Conservation (phyloP, 768 basidiomycete species). For the Agaricus blazei region DNA sequence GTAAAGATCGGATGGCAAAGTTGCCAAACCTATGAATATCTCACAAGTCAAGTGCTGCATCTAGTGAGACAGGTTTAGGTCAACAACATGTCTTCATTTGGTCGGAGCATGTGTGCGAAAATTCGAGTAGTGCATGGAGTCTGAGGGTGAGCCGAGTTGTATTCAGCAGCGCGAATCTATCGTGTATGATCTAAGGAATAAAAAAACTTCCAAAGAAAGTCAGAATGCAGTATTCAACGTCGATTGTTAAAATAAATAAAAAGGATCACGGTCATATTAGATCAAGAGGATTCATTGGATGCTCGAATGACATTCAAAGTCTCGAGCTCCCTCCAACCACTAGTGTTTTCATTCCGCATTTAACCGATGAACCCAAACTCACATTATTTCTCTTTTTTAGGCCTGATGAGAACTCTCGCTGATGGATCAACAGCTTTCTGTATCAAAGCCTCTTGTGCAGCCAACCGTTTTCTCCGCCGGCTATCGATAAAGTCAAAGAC, state of each 20-base stretch:
- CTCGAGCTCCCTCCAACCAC: constrained; percentile 69
- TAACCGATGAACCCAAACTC: constrained; percentile 19
- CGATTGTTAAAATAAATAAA: neutral
- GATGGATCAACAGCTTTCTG: constrained; percentile 3
- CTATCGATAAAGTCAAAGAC: constrained; percentile 59
- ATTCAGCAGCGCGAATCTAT: neutral
- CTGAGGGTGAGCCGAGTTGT: neutral
- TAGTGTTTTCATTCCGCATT: constrained; percentile 60
- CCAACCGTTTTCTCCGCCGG: constrained; percentile 26
- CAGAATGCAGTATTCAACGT: neutral
- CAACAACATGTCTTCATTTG: no score
- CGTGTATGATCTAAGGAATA: neutral
- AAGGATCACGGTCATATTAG: constrained; percentile 70
- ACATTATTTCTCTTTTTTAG: constrained; percentile 6
- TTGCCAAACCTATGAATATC: no score
- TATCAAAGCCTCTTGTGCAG: constrained; percentile 9
- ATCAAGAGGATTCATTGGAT: constrained; percentile 76
- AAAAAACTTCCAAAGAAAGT: neutral
- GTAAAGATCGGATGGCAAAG: no score
- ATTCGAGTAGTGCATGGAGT: no score
- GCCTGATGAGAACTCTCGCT: neutral
- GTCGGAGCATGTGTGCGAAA: no score
- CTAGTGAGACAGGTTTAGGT: no score
- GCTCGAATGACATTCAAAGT: constrained; percentile 30
- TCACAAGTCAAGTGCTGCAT: no score